Conservation (phyloP, 176 grass and related monocot species). For the Otatea glauca region DNA sequence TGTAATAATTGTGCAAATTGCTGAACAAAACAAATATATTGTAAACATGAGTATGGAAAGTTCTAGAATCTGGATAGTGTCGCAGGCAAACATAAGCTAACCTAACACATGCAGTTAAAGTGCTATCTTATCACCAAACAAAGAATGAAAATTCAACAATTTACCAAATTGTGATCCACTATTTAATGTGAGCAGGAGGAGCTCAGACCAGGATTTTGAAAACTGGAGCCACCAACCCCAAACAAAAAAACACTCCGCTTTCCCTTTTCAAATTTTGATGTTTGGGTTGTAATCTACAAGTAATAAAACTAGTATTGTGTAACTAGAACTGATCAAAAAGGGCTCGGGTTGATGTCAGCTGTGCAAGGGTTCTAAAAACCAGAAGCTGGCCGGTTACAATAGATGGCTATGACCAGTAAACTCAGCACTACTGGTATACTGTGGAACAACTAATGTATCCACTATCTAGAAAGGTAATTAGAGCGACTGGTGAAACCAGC, state of each 20-base stretch:
- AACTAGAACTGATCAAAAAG: constrained; percentile 2
- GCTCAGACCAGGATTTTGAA: not conserved
- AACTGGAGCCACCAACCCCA: not conserved
- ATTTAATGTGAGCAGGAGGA: not conserved
- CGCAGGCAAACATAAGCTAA: not conserved
- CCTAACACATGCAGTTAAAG: not conserved
- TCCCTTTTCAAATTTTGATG: no score
- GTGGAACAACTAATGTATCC: not conserved
- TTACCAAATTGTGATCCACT: not conserved
- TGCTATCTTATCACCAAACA: not conserved
- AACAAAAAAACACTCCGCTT: no score
- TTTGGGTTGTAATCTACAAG: no score
- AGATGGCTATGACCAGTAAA: not conserved
- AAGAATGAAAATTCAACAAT: not conserved
- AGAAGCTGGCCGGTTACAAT: not conserved
- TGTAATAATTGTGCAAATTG: constrained; percentile 89
- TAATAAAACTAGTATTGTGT: not conserved
- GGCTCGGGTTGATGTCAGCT: not conserved
- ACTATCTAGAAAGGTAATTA: not conserved
- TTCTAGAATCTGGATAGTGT: not conserved
- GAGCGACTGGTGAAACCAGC: not conserved
- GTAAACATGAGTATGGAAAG: constrained; percentile 9
- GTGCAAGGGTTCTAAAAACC: not conserved
- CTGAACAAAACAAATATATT: constrained; percentile 45
- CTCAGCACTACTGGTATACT: not conserved